Evolutionary conservation across 2,329 filamentous ascomycete genomes (phyloP), one percentile per base, ranked within the genome.

Genomic region (Biscogniauxia marginata): DNA sequence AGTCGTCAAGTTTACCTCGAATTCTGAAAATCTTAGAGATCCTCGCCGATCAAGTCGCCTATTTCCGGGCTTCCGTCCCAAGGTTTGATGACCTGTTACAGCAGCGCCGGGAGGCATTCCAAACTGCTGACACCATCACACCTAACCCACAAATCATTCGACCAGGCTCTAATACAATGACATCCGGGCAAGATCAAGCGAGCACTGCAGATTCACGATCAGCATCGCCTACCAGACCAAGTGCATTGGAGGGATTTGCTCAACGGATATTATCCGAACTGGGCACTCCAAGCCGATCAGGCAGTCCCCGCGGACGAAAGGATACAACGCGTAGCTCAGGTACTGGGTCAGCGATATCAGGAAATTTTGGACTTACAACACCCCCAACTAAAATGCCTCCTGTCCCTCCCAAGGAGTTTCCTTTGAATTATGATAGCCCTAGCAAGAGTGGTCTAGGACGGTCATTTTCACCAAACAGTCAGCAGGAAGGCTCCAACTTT

Each of bases 31-130:
- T 86, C 20, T 71, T 93, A 0, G 81, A 85, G 60, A 74, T 71
- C 6, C 78, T 93, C 1, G 80, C 84, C 9, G 79, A 84, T 21
- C 85, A 91, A 67, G 80, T 90, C 11, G 72, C 77, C 13, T 75
- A 75, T 1, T 91, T 88, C 75, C 83, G 84, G 52, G 75, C 77
- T 48, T 81, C 83, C 5, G 81, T 93, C 6, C 84, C 88, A 0
- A 84, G 89, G 39, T 93, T 92, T 67, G 86, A 91, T 51, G 85
- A 89, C 39, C 78, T 92, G 2, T 75, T 92, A 3, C 86, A 81
- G 73, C 85, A 81, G 71, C 85, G 79, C 11, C 83, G 84, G 4
- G 82, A 86, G 59, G 84, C 83, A 0, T 89, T 88, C 64, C 82
- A 84, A 63, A 83, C 82, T 2, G 83, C 84, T 2, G 82, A 84